Evolutionary conservation across 2,329 filamentous ascomycete genomes (phyloP).

Genomic region (Tolypocladium album): DNA sequence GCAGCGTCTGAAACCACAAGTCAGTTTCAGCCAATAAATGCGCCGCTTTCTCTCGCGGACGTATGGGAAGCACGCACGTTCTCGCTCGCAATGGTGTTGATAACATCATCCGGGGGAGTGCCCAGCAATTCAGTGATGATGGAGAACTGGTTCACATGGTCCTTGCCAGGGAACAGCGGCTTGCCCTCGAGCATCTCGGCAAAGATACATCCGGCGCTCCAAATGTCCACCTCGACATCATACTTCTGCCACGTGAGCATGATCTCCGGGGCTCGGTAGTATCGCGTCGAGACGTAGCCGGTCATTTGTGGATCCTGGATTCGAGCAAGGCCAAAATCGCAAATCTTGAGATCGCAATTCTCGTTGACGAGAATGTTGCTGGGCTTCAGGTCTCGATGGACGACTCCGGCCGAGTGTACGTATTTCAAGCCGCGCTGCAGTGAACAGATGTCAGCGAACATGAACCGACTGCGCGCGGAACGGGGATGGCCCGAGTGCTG

Average conservation of each 20-base stretch:
- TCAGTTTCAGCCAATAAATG: conserved; percentile 6
- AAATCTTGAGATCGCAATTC: conserved; percentile 99
- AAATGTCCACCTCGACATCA: conserved; percentile 97
- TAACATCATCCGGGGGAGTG: conserved; percentile 95
- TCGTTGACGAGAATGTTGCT: conserved; percentile 99
- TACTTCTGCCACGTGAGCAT: conserved; percentile 99
- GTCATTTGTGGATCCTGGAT: conserved; percentile 99
- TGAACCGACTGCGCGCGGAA: background rate
- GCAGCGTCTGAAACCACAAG: conserved; percentile 55
- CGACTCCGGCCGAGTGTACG: conserved; percentile 94
- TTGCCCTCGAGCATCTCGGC: conserved; percentile 99
- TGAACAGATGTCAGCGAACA: conserved; percentile 5
- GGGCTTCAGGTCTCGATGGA: conserved; percentile 94
- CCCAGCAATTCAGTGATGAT: conserved; percentile 97
- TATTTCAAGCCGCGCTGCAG: conserved; percentile 90
- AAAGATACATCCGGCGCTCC: conserved; percentile 98
- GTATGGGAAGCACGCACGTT: conserved; percentile 52
- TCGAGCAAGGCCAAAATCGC: conserved; percentile 93
- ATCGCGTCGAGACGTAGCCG: conserved; percentile 95
- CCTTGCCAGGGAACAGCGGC: conserved; percentile 95
- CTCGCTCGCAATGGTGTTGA: conserved; percentile 96
- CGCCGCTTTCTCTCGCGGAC: background rate
- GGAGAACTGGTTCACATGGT: conserved; percentile 98
- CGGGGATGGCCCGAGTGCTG: background rate
- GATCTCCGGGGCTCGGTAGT: conserved; percentile 97